phyloP scores from a whole-genome alignment of 148 eudicot genomes.

The Vaccinium vitisidaea region DNA sequence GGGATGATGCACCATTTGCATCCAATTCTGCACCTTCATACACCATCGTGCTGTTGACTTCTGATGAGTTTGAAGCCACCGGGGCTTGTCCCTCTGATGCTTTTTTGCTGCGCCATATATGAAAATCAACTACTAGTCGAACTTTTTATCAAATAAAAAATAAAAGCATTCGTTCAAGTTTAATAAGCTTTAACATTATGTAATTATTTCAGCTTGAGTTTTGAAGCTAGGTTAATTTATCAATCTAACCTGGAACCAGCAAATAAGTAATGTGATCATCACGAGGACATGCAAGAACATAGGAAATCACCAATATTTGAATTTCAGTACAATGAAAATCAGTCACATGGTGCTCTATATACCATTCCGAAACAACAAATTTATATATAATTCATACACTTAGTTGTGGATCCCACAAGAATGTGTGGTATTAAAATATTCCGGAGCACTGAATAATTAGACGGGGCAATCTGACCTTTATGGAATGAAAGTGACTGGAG shows the following conservation, averaged over 20 bases:
- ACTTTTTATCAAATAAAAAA: neutral
- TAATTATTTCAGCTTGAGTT: neutral
- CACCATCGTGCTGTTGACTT: slow-evolving; percentile 44
- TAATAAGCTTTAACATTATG: neutral
- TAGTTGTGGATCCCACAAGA: too few species aligned
- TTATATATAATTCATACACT: too few species aligned
- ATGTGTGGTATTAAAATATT: too few species aligned
- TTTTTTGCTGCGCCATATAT: slow-evolving; percentile 51
- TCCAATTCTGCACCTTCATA: slow-evolving; percentile 54
- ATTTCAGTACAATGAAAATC: too few species aligned
- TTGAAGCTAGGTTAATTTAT: neutral
- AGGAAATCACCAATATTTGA: too few species aligned
- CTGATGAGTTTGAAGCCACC: slow-evolving; percentile 16
- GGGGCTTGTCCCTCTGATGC: slow-evolving; percentile 35
- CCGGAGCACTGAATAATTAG: too few species aligned
- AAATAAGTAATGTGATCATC: too few species aligned
- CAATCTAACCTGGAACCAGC: neutral
- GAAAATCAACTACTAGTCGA: neutral
- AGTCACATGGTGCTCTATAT: too few species aligned
- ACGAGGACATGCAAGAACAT: too few species aligned
- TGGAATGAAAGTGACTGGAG: neutral
- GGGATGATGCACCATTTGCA: slow-evolving; percentile 20
- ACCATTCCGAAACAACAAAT: too few species aligned
- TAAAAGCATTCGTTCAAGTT: neutral
- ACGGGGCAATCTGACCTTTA: neutral